Evolutionary conservation across 768 basidiomycete genomes (phyloP).

Genomic region (Lepiota brunneoincarnata): DNA sequence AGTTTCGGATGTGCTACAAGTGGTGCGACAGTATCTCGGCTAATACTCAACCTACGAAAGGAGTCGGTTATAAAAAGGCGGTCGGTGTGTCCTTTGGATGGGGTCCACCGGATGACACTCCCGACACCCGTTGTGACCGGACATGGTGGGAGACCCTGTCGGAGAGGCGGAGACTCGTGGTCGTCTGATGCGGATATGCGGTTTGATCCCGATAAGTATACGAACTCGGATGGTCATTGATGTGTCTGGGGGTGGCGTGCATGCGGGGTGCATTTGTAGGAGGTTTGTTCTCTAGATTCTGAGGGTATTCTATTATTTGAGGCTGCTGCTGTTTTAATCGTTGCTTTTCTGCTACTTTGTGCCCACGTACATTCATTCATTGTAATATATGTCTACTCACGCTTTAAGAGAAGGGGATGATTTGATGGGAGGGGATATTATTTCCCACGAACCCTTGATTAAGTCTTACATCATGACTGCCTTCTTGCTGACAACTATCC

Average conservation of each 20-base stretch:
- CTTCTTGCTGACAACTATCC: neutral
- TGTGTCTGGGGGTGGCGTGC: too few species aligned
- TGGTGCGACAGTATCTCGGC: slow-evolving; percentile 3
- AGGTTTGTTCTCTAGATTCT: too few species aligned
- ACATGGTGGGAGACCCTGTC: too few species aligned
- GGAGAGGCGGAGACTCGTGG: too few species aligned
- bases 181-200: too few species aligned
- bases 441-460: slow-evolving; percentile 8
- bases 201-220: neutral
- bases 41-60: slow-evolving; percentile 4
- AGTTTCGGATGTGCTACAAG: slow-evolving; percentile 7
- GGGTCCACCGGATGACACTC: too few species aligned
- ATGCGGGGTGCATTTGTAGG: too few species aligned
- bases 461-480: slow-evolving; percentile 4
- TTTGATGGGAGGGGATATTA: neutral
- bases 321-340: neutral
- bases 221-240: neutral
- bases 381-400: slow-evolving; percentile 6
- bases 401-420: neutral
- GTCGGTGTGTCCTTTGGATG: neutral
- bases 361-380: neutral
- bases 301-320: neutral
- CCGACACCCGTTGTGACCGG: too few species aligned
- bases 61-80: slow-evolving; percentile 3
- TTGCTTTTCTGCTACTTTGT: neutral